Evolutionary conservation across 805 yeast species (phyloP).

Genomic region (Vanderwaltozyma verrucispora): DNA sequence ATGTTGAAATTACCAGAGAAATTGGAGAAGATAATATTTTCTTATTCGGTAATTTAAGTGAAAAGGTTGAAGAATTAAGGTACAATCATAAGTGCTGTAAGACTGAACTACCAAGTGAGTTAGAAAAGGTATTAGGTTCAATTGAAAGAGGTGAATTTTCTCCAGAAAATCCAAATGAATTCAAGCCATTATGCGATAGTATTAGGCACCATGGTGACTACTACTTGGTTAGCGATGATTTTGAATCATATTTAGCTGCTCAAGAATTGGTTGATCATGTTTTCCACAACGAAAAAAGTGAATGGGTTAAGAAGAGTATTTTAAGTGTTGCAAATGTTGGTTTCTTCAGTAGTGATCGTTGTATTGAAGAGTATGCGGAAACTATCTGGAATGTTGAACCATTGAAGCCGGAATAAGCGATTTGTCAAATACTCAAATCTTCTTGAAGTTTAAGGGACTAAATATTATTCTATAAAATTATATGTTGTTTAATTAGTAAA

Average conservation of each 20-base stretch:
- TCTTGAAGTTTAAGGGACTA: too few species aligned
- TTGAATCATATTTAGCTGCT: constrained; percentile 76
- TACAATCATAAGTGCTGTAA: constrained; percentile 55
- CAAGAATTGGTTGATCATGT: constrained; percentile 68
- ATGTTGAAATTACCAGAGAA: constrained; percentile 89
- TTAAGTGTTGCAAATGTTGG: constrained; percentile 86
- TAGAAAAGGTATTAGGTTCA: constrained; percentile 51
- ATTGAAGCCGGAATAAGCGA: constrained; percentile 14
- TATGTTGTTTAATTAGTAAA: too few species aligned
- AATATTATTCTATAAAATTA: too few species aligned
- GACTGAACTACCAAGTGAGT: constrained; percentile 46
- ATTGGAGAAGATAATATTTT: constrained; percentile 89
- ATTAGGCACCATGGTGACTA: constrained; percentile 69
- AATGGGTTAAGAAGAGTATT: constrained; percentile 71
- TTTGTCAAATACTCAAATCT: too few species aligned
- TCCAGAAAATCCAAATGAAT: constrained; percentile 46
- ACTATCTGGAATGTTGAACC: constrained; percentile 91
- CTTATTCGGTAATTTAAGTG: constrained; percentile 83
- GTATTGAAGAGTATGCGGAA: constrained; percentile 87
- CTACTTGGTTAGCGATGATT: constrained; percentile 82
- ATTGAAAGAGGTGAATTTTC: constrained; percentile 69
- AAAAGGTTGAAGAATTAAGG: constrained; percentile 79
- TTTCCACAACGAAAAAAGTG: constrained; percentile 48
- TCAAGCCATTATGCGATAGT: constrained; percentile 55
- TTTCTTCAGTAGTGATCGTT: constrained; percentile 82